Evolutionary conservation across 2,329 filamentous ascomycete species (phyloP).

Genomic region (Exserohilum turcica): DNA sequence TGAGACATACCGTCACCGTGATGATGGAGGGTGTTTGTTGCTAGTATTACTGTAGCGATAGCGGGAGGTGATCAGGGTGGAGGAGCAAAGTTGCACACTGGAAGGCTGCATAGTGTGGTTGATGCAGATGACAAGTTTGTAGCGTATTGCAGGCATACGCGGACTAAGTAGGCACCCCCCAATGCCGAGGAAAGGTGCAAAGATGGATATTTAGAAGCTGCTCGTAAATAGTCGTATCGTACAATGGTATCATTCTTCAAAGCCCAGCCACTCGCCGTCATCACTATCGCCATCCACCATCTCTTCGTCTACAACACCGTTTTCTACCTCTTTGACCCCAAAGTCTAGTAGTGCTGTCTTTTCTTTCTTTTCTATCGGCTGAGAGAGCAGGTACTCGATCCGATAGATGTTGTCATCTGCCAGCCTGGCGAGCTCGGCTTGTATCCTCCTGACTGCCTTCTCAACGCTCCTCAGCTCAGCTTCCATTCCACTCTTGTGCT

Average conservation of each 20-base stretch:
- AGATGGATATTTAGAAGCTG: background rate
- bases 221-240: conserved; percentile 13
- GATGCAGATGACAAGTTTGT: too few species aligned
- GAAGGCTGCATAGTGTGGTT: too few species aligned
- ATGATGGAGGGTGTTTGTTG: too few species aligned
- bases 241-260: conserved; percentile 46
- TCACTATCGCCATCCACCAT: conserved; percentile 41
- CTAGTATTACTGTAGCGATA: background rate
- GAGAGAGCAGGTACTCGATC: conserved; percentile 77
- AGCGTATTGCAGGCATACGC: too few species aligned
- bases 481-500: conserved; percentile 78
- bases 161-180: background rate
- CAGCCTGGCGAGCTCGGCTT: conserved; percentile 78
- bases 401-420: conserved; percentile 89
- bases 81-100: background rate
- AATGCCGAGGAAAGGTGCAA: background rate
- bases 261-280: conserved; percentile 60
- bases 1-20: too few species aligned
- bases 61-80: background rate
- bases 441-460: conserved; percentile 78
- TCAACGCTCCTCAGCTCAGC: conserved; percentile 83
- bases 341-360: conserved; percentile 37
- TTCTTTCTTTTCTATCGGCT: conserved; percentile 49
- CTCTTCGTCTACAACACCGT: conserved; percentile 45
- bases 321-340: conserved; percentile 37